Percentiles rank a stretch among this genome's conserved stretches.
Conservation (phyloP, 129 eudicot genomes). For the Mikania micrantha region DNA sequence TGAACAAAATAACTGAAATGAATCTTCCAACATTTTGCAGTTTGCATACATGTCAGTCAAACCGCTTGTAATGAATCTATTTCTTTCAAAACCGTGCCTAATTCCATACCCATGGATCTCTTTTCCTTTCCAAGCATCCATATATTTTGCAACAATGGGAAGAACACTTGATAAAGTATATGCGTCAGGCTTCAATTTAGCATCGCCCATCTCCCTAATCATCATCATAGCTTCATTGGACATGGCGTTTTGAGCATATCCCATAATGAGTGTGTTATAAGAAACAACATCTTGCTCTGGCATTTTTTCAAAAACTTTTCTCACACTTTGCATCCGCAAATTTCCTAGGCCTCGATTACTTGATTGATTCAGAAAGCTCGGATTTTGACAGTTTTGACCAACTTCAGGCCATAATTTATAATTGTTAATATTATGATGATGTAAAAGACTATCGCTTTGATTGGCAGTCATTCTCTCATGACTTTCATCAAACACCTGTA, state of each 20-base stretch:
- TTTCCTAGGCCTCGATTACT: constrained; percentile 1
- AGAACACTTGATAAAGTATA: constrained; percentile 64
- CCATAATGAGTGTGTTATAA: constrained; percentile 63
- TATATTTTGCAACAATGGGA: constrained; percentile 49
- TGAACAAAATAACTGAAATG: constrained; percentile 38
- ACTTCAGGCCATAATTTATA: not conserved
- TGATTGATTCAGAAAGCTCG: constrained; percentile 5
- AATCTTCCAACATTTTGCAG: constrained; percentile 51
- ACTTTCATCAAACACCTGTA: constrained; percentile 47
- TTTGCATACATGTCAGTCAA: constrained; percentile 72
- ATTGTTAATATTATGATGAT: not conserved
- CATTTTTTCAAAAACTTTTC: constrained; percentile 64
- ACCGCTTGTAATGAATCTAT: constrained; percentile 53
- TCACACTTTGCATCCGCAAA: constrained; percentile 31
- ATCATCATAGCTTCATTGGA: constrained; percentile 42
- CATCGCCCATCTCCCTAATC: constrained; percentile 53
- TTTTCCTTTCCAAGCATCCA: constrained; percentile 56
- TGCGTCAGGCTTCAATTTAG: constrained; percentile 55
- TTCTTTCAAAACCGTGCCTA: constrained; percentile 47
- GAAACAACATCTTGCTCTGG: constrained; percentile 56
- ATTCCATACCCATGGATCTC: constrained; percentile 78
- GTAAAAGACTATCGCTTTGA: not conserved
- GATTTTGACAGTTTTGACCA: not conserved
- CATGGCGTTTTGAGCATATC: constrained; percentile 52
- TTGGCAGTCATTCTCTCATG: constrained; percentile 18